Conservation (phyloP, 2,329 filamentous ascomycete genomes). For the Rutstroemia sp. region DNA sequence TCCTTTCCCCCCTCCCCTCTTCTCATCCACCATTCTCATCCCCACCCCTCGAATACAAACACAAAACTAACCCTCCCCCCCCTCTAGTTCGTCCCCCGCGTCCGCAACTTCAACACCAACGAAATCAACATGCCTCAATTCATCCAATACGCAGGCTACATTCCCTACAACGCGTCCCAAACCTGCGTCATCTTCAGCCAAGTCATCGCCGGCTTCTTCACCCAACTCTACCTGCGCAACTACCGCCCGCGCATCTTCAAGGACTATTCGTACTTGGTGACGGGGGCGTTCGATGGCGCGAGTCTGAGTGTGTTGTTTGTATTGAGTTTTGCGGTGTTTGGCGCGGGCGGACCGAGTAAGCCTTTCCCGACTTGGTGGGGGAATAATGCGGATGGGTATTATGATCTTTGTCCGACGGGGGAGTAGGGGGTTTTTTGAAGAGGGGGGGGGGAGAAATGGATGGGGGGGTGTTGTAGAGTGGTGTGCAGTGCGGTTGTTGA, state of each 20-base stretch:
- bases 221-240: slow-evolving; percentile 35
- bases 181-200: slow-evolving; percentile 46
- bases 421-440: background rate
- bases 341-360: slow-evolving; percentile 33
- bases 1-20: background rate
- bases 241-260: slow-evolving; percentile 32
- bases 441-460: no score
- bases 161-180: slow-evolving; percentile 47
- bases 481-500: no score
- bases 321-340: slow-evolving; percentile 37
- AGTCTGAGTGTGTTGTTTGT: slow-evolving; percentile 36
- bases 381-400: slow-evolving; percentile 21
- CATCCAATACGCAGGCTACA: slow-evolving; percentile 46
- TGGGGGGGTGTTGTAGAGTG: no score
- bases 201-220: slow-evolving; percentile 36
- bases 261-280: slow-evolving; percentile 36
- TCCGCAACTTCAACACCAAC: slow-evolving; percentile 34
- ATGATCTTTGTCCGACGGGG: slow-evolving; percentile 20
- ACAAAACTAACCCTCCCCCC: background rate
- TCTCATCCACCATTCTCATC: no score
- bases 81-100: slow-evolving; percentile 39
- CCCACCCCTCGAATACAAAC: no score
- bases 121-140: slow-evolving; percentile 47
- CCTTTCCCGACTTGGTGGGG: slow-evolving; percentile 26
- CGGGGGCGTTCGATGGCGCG: slow-evolving; percentile 35